Evolutionary conservation across 805 yeast genomes (phyloP), one percentile per base, ranked within the genome.

Genomic region (Yarrowia hollandica): DNA sequence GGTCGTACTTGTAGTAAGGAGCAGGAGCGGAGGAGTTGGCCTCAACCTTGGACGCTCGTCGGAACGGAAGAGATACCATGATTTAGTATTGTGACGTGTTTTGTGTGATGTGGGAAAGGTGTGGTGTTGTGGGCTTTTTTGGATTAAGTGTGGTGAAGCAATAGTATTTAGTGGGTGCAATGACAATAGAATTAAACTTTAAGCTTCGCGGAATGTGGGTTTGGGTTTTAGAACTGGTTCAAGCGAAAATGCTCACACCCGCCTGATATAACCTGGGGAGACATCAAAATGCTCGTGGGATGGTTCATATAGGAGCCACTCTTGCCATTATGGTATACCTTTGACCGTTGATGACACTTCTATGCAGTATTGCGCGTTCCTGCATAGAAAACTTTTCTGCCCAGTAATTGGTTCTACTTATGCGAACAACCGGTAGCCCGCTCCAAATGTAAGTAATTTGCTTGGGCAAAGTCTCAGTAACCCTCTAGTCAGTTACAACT

Each of bases 1-100:
- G 31, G 42, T 52, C 58, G 35, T 52, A 52, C 35, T 37, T 52
- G 58, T 52, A 52, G 58, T 52, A 52, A n/a, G 58, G 58, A 12
- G 58, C 58, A 14, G 58, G 58, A 9, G 42, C 58, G 2, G 44
- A 23, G 16, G 58, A 52, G 44, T 35, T 35, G 44, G 58, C 44
- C 34, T 23, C 58, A 26, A 35, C 58, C 26, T 52, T 37, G 44
- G 42, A 35, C 19, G 58, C 39, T 26, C 44, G 31, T 37, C 44
- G 31, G 44, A 52, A 52, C n/a, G 58, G 44, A 18, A 52, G 31
- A 16, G 42, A 35, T 9, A 52, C 58, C 58, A 52, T 52, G 33
- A 35, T 28, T n/a, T 5, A 18, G 34, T 42, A 3, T 22, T 15
- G 23, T 12, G 16, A 26, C 12, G 25, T 18, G 52, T 5, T 25